A percentile compares a stretch with the other conserved stretches of the same genome.
phyloP scores from a whole-genome alignment of 2,329 filamentous ascomycete genomes.

The Coniella lustricola region DNA sequence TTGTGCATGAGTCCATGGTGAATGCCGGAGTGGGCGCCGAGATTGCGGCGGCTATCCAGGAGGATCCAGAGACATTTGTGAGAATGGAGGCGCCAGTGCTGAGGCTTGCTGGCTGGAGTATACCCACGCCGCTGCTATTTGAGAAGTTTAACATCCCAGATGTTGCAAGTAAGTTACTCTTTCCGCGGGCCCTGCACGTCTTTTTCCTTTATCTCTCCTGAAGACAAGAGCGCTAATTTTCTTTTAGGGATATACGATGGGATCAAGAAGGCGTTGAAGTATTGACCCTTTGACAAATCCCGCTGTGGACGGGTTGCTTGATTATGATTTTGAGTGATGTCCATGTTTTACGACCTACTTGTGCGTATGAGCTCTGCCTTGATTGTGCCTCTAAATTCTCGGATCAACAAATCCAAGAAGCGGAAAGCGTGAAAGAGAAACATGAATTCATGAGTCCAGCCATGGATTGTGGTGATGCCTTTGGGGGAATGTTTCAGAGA shows the following conservation, averaged over 20 bases:
- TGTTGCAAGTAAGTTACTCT: constrained; percentile 64
- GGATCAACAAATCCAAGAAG: too few relatives aligned
- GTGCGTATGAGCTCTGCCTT: too few relatives aligned
- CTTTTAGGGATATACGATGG: constrained; percentile 60
- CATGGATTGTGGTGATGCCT: too few relatives aligned
- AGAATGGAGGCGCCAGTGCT: constrained; percentile 78
- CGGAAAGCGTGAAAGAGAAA: too few relatives aligned
- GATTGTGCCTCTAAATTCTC: too few relatives aligned
- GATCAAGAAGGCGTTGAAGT: constrained; percentile 60
- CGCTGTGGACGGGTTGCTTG: too few relatives aligned
- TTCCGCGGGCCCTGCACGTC: not conserved
- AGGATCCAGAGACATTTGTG: constrained; percentile 67
- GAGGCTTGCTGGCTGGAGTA: constrained; percentile 83
- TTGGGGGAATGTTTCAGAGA: too few relatives aligned
- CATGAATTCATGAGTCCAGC: too few relatives aligned
- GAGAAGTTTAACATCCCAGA: constrained; percentile 81
- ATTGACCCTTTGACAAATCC: constrained; percentile 32
- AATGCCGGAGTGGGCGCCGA: constrained; percentile 87
- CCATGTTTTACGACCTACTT: too few relatives aligned
- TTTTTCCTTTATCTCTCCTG: not conserved
- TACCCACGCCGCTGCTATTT: constrained; percentile 70
- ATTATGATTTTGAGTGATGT: too few relatives aligned
- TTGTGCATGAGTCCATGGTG: constrained; percentile 89
- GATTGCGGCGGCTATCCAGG: constrained; percentile 81
- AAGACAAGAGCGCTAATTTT: constrained; percentile 21